Base-by-base conservation (phyloP, 805 yeast species). In the Yarrowia hollandica region DNA sequence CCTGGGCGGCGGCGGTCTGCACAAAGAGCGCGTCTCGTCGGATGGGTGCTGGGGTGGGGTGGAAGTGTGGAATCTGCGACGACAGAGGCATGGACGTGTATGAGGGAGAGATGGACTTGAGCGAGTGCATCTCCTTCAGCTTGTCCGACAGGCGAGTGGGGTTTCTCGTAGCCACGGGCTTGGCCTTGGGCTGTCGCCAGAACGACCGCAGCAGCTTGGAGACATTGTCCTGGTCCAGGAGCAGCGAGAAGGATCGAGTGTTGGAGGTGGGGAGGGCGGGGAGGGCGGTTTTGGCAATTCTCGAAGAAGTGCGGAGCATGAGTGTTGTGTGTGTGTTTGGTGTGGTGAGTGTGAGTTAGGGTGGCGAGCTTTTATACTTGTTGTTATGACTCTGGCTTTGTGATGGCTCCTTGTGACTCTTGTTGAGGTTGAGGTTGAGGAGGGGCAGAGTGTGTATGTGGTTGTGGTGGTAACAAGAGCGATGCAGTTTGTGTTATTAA, bases 211-310 rank as follows among this genome's bases (percentile, higher is more conserved):
- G 31, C 22, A 48, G 55, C 25, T 48, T 48, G 55, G 55, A 48
- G 16, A 48, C 55, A 48, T 48, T 48, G n/a, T 48, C 55, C 22
- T 48, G 55, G 39, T 48, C 55, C 30, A 48, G 55, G 4, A 48
- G 55, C 15, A 48, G 55, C 22, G 55, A 48, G 55, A 48, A 48
- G 26, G 38, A 8, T 46, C 54, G 23, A 15, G 37, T 2, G 19
- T 15, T n/a, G 38, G 34, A 5, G 16, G 34, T n/a, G 16, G 28
- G 2, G 33, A 12, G 18, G 16, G 25, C 14, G 4, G 38, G 4
- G 28, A 18, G 23, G 25, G 23, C 4, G 31, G 12, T 19, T 4
- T 8, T 11, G 14, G 37, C 34, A 3, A 12, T 42, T 30, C 25
- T 11, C 12, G 21, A 6, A 7, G 52, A 19, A 21, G 26, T 30